Conservation (phyloP, 306 rosid species). For the Pueraria montana region DNA sequence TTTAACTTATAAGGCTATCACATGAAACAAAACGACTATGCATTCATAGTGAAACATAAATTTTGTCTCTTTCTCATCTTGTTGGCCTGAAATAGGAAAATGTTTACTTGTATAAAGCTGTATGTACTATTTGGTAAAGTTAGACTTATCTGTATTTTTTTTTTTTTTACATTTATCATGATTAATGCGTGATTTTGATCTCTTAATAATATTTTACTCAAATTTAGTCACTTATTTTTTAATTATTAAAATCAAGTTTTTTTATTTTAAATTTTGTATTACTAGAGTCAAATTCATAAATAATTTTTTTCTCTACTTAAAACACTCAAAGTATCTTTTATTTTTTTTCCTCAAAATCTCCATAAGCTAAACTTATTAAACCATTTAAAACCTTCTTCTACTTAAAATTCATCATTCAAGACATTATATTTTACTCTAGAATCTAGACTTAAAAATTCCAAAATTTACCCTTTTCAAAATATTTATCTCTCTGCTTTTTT, state of each 20-base stretch:
- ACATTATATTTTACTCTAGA: not conserved
- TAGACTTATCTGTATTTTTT: not conserved
- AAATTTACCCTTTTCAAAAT: not conserved
- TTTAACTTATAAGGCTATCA: not conserved
- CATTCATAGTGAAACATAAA: not conserved
- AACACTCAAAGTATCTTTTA: too few species aligned
- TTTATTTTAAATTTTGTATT: not conserved
- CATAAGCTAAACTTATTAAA: too few species aligned
- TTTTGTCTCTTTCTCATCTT: not conserved
- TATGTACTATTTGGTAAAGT: not conserved
- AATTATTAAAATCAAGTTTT: not conserved
- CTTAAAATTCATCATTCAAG: not conserved
- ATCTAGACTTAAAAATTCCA: not conserved
- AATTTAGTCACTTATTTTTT: not conserved
- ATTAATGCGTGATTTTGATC: not conserved
- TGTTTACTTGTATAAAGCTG: not conserved
- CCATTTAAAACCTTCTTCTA: not conserved
- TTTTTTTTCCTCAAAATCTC: not conserved
- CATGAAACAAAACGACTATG: slow-evolving; percentile 1
- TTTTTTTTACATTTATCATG: not conserved
- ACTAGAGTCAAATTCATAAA: not conserved
- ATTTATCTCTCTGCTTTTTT: not conserved
- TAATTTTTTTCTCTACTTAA: too few species aligned
- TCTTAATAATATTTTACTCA: not conserved
- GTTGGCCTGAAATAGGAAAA: slow-evolving; percentile 4